Evolutionary conservation across 306 rosid species (phyloP).

Genomic region (Cicer arietinum): DNA sequence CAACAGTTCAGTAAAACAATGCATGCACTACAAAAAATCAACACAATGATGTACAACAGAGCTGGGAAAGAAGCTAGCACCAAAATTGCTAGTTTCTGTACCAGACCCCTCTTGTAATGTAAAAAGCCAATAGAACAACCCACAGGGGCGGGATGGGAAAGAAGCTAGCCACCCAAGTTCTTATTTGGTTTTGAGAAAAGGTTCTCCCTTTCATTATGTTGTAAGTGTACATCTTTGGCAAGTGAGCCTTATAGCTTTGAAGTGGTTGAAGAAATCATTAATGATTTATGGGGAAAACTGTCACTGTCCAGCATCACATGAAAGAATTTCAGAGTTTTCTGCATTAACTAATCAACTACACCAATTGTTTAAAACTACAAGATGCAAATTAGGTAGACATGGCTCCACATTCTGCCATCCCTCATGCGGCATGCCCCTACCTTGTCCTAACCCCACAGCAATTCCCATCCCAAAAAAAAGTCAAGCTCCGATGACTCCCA

Average conservation of each 20-base stretch:
- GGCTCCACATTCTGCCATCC: not conserved
- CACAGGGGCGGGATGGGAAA: not conserved
- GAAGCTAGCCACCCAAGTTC: conserved; percentile 5
- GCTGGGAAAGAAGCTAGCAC: conserved; percentile 28
- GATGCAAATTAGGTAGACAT: not conserved
- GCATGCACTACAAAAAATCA: not conserved
- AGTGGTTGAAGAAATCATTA: not conserved
- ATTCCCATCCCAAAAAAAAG: not conserved
- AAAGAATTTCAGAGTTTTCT: not conserved
- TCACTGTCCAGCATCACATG: not conserved
- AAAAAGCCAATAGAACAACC: not conserved
- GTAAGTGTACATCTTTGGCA: not conserved
- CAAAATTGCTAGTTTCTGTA: not conserved
- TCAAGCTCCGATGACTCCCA: too few species aligned
- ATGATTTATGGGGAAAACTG: not conserved
- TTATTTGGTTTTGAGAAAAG: conserved; percentile 16
- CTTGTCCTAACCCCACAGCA: not conserved
- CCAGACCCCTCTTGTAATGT: not conserved
- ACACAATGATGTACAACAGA: conserved; percentile 8
- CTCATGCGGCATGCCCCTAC: not conserved
- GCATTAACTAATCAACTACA: not conserved
- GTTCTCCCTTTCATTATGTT: not conserved
- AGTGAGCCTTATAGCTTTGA: not conserved
- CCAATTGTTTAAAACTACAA: not conserved
- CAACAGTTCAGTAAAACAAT: conserved; percentile 30